phyloP scores from a whole-genome alignment of 2,329 filamentous ascomycete genomes.

The Trichoderma koningii region DNA sequence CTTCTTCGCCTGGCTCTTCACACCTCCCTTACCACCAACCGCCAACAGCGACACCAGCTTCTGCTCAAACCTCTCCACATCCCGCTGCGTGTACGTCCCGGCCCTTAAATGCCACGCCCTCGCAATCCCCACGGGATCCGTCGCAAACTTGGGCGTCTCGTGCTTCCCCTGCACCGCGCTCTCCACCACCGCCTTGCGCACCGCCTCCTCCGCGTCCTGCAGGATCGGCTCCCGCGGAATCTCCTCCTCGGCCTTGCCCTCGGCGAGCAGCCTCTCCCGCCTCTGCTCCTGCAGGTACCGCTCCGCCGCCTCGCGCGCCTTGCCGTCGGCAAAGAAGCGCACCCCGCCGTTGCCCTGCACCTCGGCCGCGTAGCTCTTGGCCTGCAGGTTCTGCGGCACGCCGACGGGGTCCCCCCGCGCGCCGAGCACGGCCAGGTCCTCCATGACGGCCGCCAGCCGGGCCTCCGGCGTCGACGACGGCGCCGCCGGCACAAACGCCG shows the following conservation, averaged over 20 bases:
- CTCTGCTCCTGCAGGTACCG: constrained; percentile 35
- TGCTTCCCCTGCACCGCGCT: constrained; percentile 42
- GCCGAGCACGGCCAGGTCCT: constrained; percentile 42
- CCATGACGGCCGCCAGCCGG: constrained; percentile 40
- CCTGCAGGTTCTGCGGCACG: constrained; percentile 36
- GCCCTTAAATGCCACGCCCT: constrained; percentile 44
- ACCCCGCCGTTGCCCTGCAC: constrained; percentile 34
- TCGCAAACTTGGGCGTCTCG: constrained; percentile 40
- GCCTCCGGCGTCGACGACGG: constrained; percentile 36
- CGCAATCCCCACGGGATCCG: constrained; percentile 40
- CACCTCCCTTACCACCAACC: constrained; percentile 27
- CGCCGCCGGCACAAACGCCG: constrained; percentile 37
- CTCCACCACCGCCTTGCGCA: constrained; percentile 40
- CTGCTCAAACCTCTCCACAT: constrained; percentile 44
- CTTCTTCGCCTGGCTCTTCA: constrained; percentile 33
- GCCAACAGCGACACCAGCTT: constrained; percentile 42
- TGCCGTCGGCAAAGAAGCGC: constrained; percentile 40
- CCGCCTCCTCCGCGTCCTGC: constrained; percentile 39
- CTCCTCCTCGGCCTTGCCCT: constrained; percentile 21
- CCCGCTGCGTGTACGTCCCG: constrained; percentile 41
- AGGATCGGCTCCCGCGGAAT: constrained; percentile 34
- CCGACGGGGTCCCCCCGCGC: constrained; percentile 42
- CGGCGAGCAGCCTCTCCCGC: constrained; percentile 29
- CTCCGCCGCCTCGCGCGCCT: constrained; percentile 38
- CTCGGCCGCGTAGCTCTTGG: constrained; percentile 39